Evolutionary conservation across 257 asterid species (phyloP).

Genomic region (Parsonsia alboflavescens): DNA sequence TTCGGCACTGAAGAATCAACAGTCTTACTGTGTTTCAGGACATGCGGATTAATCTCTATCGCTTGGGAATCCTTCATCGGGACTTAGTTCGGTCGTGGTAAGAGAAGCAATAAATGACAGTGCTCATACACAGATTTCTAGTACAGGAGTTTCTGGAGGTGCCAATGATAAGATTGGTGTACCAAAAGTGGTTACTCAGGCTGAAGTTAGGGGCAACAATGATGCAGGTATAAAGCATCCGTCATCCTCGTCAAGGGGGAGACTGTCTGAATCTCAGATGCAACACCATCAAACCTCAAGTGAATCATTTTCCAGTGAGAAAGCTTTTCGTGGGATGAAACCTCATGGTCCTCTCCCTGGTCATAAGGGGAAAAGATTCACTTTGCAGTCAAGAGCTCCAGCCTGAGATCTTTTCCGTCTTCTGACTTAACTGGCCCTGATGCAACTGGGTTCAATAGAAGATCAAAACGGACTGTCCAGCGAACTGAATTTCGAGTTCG

Average conservation of each 20-base stretch:
- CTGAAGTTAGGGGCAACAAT: constrained; percentile 35
- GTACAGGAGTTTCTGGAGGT: constrained; percentile 29
- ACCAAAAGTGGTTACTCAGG: constrained; percentile 32
- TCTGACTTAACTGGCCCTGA: constrained; percentile 39
- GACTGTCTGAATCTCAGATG: constrained; percentile 38
- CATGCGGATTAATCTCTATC: constrained; percentile 34
- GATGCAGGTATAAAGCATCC: constrained; percentile 32
- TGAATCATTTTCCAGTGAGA: constrained; percentile 42
- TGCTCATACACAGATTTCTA: constrained; percentile 22
- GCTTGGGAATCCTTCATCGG: constrained; percentile 27
- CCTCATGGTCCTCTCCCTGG: constrained; percentile 41
- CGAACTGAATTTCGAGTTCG: constrained; percentile 77
- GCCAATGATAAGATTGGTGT: constrained; percentile 28
- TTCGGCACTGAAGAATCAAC: constrained; percentile 33
- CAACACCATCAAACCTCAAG: constrained; percentile 30
- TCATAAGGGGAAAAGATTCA: constrained; percentile 60
- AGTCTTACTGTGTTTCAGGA: constrained; percentile 34
- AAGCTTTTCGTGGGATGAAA: constrained; percentile 36
- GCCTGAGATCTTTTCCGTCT: constrained; percentile 39
- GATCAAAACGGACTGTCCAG: constrained; percentile 63
- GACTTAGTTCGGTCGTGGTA: constrained; percentile 26
- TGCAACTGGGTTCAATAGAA: constrained; percentile 59
- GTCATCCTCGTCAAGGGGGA: constrained; percentile 32
- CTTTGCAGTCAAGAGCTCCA: constrained; percentile 62
- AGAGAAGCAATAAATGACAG: constrained; percentile 24